phyloP scores from a whole-genome alignment of 1,139 yeast species.

The Yamadazyma sp. region DNA sequence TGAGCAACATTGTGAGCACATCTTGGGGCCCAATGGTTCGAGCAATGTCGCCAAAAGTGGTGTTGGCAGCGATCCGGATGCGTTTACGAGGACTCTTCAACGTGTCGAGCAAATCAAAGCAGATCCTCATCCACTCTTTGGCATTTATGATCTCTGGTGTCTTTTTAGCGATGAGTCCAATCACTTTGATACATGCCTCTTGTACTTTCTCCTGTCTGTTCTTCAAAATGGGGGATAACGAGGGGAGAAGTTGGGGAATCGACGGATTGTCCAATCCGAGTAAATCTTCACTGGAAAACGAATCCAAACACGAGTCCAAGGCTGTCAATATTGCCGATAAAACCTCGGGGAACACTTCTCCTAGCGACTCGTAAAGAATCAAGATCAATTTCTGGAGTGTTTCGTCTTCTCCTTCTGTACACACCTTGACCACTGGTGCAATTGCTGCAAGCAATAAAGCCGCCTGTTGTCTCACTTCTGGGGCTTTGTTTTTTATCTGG shows the following conservation, averaged over 20 bases:
- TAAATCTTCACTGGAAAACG: slow-evolving; percentile 46
- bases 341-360: slow-evolving; percentile 94
- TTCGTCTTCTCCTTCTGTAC: slow-evolving; percentile 53
- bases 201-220: slow-evolving; percentile 93
- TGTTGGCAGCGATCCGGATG: slow-evolving; percentile 82
- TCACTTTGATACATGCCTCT: slow-evolving; percentile 74
- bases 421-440: slow-evolving; percentile 65
- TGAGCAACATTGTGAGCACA: slow-evolving; percentile 79
- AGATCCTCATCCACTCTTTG: slow-evolving; percentile 96
- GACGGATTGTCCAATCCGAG: slow-evolving; percentile 73
- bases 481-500: slow-evolving; percentile 69
- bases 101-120: slow-evolving; percentile 88
- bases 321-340: slow-evolving; percentile 83
- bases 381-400: slow-evolving; percentile 68
- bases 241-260: slow-evolving; percentile 76
- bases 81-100: slow-evolving; percentile 79
- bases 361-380: slow-evolving; percentile 84
- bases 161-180: slow-evolving; percentile 79
- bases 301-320: slow-evolving; percentile 45
- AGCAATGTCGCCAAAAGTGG: slow-evolving; percentile 89
- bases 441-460: slow-evolving; percentile 72
- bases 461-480: slow-evolving; percentile 80
- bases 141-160: slow-evolving; percentile 90
- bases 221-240: slow-evolving; percentile 86
- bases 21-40: slow-evolving; percentile 96